Conservation (phyloP, 2,329 filamentous ascomycete genomes). For the Arthroderma sp. region DNA sequence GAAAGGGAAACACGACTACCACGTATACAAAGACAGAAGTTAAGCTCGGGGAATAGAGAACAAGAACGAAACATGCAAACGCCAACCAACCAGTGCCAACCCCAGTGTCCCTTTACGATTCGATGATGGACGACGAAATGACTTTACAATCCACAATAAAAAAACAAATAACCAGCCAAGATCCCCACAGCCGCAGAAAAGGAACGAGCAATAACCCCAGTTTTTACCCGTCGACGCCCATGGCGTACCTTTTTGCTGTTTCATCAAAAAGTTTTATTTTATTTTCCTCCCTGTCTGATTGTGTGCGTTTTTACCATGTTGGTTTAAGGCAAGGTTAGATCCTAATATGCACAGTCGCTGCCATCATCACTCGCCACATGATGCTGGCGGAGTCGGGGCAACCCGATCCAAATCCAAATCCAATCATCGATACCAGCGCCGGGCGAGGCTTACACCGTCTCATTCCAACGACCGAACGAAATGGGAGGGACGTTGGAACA, state of each 20-base stretch:
- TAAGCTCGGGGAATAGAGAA: not conserved
- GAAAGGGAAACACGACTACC: not conserved
- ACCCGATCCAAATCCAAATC: not conserved
- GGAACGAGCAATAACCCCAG: not conserved
- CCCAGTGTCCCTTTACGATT: slow-evolving; percentile 31
- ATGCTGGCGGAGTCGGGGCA: not conserved
- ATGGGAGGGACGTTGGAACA: not conserved
- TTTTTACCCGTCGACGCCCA: not conserved
- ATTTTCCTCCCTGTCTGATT: not conserved
- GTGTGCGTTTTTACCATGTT: slow-evolving; percentile 11
- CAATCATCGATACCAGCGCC: not conserved
- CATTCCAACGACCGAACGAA: not conserved
- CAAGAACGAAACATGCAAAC: slow-evolving; percentile 16
- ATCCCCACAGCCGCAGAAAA: slow-evolving; percentile 1
- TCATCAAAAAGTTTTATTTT: not conserved
- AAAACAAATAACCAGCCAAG: slow-evolving; percentile 5
- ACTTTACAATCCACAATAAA: slow-evolving; percentile 19
- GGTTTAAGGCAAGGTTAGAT: slow-evolving; percentile 6
- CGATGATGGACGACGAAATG: slow-evolving; percentile 39
- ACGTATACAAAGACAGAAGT: not conserved
- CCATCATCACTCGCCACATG: not conserved
- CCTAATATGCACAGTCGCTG: not conserved
- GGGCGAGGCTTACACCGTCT: not conserved
- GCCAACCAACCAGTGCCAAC: slow-evolving; percentile 16
- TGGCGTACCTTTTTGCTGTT: not conserved